Evolutionary conservation across 106 monocot species (phyloP).

Genomic region (Allium sativum): DNA sequence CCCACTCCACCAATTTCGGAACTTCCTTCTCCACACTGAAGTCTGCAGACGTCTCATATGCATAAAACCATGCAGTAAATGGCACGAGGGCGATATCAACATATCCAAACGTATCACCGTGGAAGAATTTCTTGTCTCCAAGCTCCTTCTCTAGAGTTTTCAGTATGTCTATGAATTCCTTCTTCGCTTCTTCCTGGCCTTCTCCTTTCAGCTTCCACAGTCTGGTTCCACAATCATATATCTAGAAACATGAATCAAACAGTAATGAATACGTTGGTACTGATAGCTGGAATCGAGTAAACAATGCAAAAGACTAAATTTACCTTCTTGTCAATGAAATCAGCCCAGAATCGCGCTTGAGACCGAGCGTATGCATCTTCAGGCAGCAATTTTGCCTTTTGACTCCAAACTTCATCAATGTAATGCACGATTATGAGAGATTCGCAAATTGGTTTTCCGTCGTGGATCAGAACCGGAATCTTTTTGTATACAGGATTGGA

Average conservation of each 20-base stretch:
- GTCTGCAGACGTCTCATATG: slow-evolving; percentile 27
- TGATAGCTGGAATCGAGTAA: not conserved
- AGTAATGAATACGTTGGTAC: not conserved
- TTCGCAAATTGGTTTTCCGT: slow-evolving; percentile 33
- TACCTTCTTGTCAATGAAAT: slow-evolving; percentile 41
- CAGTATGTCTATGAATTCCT: slow-evolving; percentile 33
- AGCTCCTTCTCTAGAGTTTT: slow-evolving; percentile 32
- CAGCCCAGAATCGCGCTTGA: slow-evolving; percentile 36
- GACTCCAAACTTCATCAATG: slow-evolving; percentile 29
- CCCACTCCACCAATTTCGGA: slow-evolving; percentile 46
- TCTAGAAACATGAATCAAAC: not conserved
- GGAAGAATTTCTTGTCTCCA: slow-evolving; percentile 41
- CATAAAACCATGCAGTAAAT: slow-evolving; percentile 42
- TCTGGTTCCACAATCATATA: slow-evolving; percentile 18
- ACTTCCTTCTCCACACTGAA: slow-evolving; percentile 31
- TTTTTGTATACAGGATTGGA: slow-evolving; percentile 55
- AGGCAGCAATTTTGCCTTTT: slow-evolving; percentile 14
- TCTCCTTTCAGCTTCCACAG: slow-evolving; percentile 38
- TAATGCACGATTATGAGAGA: slow-evolving; percentile 42
- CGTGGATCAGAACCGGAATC: slow-evolving; percentile 43
- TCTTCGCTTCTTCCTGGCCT: slow-evolving; percentile 23
- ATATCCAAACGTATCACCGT: slow-evolving; percentile 35
- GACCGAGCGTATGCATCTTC: slow-evolving; percentile 22
- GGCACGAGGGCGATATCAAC: slow-evolving; percentile 47
- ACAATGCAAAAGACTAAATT: not conserved